Conservation (phyloP, 2,329 filamentous ascomycete genomes). For the Rhexocercosporidium sp. region DNA sequence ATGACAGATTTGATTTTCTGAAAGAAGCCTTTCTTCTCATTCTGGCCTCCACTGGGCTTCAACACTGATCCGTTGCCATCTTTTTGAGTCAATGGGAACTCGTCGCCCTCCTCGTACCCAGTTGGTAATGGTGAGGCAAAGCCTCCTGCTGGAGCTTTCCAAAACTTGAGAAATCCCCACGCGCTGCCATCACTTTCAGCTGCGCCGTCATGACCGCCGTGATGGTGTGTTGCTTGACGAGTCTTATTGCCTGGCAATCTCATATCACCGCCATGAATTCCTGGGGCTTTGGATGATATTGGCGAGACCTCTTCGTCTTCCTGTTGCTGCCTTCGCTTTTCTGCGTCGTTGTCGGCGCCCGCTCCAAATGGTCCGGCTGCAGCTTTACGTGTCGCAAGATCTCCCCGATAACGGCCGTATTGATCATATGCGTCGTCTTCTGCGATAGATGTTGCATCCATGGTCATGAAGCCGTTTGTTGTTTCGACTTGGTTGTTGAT, state of each 20-base stretch:
- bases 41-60: slow-evolving; percentile 13
- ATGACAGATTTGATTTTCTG: slow-evolving; percentile 55
- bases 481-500: slow-evolving; percentile 59
- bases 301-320: slow-evolving; percentile 19
- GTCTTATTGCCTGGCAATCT: slow-evolving; percentile 37
- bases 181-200: slow-evolving; percentile 19
- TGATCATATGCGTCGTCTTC: slow-evolving; percentile 39
- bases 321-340: slow-evolving; percentile 21
- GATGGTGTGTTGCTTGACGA: slow-evolving; percentile 24
- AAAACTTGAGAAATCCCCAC: slow-evolving; percentile 64
- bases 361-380: slow-evolving; percentile 28
- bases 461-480: slow-evolving; percentile 49
- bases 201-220: slow-evolving; percentile 32
- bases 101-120: slow-evolving; percentile 50
- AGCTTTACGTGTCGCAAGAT: slow-evolving; percentile 5
- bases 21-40: slow-evolving; percentile 55
- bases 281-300: slow-evolving; percentile 18
- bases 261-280: slow-evolving; percentile 18
- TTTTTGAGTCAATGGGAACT: slow-evolving; percentile 48
- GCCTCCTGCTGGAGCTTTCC: slow-evolving; percentile 65
- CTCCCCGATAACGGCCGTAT: slow-evolving; percentile 38
- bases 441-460: slow-evolving; percentile 30
- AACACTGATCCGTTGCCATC: slow-evolving; percentile 20
- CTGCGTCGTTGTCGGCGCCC: slow-evolving; percentile 26
- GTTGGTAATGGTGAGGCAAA: slow-evolving; percentile 67